A percentile compares a stretch with the other conserved stretches of the same genome.
Conservation (phyloP, 805 yeast species). For the Zygoascus ofunaensis region DNA sequence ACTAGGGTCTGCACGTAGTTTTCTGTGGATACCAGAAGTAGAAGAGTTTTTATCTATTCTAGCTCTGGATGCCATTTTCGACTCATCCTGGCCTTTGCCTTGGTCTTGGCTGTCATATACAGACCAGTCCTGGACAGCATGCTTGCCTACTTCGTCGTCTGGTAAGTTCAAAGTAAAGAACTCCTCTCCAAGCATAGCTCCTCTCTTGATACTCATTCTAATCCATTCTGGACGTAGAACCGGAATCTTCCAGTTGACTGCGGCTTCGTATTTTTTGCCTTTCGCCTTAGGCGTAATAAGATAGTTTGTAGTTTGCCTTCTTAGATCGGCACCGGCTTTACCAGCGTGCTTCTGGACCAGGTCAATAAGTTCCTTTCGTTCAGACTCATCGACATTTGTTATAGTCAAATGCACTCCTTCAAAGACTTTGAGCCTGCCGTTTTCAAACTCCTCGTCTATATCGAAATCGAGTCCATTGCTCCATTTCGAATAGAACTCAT, state of each 20-base stretch:
- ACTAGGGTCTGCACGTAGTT: background rate
- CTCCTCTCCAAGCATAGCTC: slow-evolving; percentile 33
- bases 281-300: slow-evolving; percentile 23
- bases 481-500: slow-evolving; percentile 44
- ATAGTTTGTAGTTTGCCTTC: slow-evolving; percentile 19
- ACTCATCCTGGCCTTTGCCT: background rate
- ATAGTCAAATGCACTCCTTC: slow-evolving; percentile 30
- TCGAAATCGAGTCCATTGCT: slow-evolving; percentile 38
- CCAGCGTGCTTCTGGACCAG: slow-evolving; percentile 30
- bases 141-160: slow-evolving; percentile 27
- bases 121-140: slow-evolving; percentile 20
- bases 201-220: slow-evolving; percentile 32
- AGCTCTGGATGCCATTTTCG: background rate
- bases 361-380: slow-evolving; percentile 18
- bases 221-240: slow-evolving; percentile 40
- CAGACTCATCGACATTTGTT: slow-evolving; percentile 29
- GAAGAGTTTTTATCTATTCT: background rate
- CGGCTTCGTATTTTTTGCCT: slow-evolving; percentile 32
- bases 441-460: slow-evolving; percentile 18
- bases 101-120: background rate
- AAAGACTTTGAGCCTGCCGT: slow-evolving; percentile 22
- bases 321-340: slow-evolving; percentile 21
- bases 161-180: slow-evolving; percentile 26
- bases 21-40: background rate
- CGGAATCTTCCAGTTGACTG: slow-evolving; percentile 33